Percentiles rank a stretch among this genome's conserved stretches.
Evolutionary conservation across 139 green algal species (phyloP).

Genomic region (Chara braunii): DNA sequence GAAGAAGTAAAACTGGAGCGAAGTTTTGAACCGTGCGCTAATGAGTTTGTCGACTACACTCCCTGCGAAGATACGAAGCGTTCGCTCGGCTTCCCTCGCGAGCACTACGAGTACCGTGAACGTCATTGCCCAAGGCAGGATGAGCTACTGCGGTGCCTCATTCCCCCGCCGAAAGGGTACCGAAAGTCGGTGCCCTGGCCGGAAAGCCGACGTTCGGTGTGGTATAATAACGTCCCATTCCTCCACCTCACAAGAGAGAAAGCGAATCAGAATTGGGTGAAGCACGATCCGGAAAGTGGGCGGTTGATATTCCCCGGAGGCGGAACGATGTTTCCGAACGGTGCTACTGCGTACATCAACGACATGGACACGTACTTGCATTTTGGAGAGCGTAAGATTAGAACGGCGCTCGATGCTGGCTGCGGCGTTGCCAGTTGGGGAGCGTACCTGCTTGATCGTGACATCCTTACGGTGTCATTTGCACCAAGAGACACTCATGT

Average conservation of each 20-base stretch:
- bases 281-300: neutral
- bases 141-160: constrained; percentile 16
- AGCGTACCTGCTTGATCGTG: constrained; percentile 6
- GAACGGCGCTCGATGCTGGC: constrained; percentile 17
- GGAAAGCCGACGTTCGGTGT: constrained; percentile 29
- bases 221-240: constrained; percentile 21
- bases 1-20: too few species aligned
- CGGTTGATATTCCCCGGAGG: constrained; percentile 8
- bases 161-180: constrained; percentile 16
- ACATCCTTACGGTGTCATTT: constrained; percentile 31
- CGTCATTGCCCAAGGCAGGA: constrained; percentile 9
- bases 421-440: constrained; percentile 23
- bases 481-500: constrained; percentile 13
- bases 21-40: constrained; percentile 10
- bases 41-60: constrained; percentile 11
- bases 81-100: neutral
- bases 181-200: constrained; percentile 19
- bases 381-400: neutral
- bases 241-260: constrained; percentile 6
- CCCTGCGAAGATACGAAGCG: constrained; percentile 14
- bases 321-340: constrained; percentile 16
- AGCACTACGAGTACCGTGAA: constrained; percentile 22
- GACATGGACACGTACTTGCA: constrained; percentile 10
- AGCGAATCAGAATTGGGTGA: constrained; percentile 19
- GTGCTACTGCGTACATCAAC: constrained; percentile 15